These are phyloP conservation scores for Psilocybe subaeruginosa DNA, from an alignment of 768 basidiomycete genomes.

Conservation along the genomic window DNA sequence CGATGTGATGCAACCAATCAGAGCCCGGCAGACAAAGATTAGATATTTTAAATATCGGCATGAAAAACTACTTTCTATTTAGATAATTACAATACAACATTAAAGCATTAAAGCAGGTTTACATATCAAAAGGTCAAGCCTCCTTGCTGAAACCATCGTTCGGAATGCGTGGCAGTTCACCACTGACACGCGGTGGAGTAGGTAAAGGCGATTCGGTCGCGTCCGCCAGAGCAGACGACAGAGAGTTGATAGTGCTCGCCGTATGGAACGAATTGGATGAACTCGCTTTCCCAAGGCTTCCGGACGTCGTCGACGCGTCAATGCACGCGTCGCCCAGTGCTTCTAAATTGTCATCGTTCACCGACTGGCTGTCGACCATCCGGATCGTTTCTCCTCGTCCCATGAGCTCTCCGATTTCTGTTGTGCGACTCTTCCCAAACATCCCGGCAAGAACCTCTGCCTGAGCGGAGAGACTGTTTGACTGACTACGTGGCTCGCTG, in stretches of 20 bases:
- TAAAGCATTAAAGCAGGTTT: neutral
- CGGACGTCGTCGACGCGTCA: conserved; percentile 16
- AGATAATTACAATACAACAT: conserved; percentile 6
- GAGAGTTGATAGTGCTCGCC: conserved; percentile 13
- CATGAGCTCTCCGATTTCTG: conserved; percentile 29
- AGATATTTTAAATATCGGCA: neutral
- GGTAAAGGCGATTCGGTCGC: conserved; percentile 11
- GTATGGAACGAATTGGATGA: conserved; percentile 21
- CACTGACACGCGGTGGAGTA: neutral
- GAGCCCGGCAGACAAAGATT: neutral
- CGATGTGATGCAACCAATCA: neutral
- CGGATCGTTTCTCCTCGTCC: conserved; percentile 35
- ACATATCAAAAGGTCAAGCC: neutral
- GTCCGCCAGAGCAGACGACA: conserved; percentile 14
- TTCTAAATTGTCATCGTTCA: conserved; percentile 16
- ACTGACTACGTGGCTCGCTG: conserved; percentile 38
- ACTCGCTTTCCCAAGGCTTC: conserved; percentile 11
- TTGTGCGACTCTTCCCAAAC: conserved; percentile 19
- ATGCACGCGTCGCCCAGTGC: conserved; percentile 11
- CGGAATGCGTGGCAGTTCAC: neutral
- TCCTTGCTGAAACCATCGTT: neutral
- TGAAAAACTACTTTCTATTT: neutral
- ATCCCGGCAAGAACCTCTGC: conserved; percentile 32
- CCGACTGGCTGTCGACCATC: conserved; percentile 18
- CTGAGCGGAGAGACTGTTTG: conserved; percentile 35